These are phyloP conservation scores for Fusarium luffae DNA, from an alignment of 2,329 filamentous ascomycete genomes.

Conservation along the genomic window DNA sequence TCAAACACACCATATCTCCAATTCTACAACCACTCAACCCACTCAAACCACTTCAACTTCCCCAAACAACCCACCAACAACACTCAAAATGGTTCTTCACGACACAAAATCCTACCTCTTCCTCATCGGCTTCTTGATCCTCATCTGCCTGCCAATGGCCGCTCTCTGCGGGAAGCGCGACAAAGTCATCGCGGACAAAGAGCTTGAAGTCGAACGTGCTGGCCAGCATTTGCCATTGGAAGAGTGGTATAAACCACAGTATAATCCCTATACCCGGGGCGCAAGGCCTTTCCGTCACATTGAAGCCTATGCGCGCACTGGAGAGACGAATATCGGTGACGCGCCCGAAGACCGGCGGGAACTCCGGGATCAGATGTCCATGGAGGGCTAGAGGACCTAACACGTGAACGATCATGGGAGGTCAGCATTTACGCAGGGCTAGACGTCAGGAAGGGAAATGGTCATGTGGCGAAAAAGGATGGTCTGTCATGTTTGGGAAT, in stretches of 20 bases:
- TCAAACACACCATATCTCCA: neutral
- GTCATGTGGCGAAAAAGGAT: too few relatives aligned
- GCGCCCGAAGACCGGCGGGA: too few relatives aligned
- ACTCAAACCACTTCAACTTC: neutral
- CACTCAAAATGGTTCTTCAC: neutral
- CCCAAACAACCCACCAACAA: neutral
- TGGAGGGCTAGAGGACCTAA: neutral
- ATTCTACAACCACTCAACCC: neutral
- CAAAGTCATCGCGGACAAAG: neutral
- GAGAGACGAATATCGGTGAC: neutral
- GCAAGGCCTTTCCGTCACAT: neutral
- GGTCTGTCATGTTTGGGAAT: neutral
- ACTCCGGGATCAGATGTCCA: neutral
- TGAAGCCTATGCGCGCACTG: neutral
- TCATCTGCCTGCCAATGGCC: neutral
- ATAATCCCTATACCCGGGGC: neutral
- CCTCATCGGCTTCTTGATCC: neutral
- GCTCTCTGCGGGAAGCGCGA: neutral
- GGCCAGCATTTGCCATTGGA: neutral
- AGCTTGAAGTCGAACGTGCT: neutral
- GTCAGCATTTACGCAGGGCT: conserved; percentile 8
- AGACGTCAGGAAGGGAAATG: neutral
- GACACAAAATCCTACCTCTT: neutral
- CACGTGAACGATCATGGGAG: conserved; percentile 1
- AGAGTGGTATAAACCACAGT: neutral